Evolutionary conservation across 1,139 yeast species (phyloP).

Genomic region (Taiozyma sp.): DNA sequence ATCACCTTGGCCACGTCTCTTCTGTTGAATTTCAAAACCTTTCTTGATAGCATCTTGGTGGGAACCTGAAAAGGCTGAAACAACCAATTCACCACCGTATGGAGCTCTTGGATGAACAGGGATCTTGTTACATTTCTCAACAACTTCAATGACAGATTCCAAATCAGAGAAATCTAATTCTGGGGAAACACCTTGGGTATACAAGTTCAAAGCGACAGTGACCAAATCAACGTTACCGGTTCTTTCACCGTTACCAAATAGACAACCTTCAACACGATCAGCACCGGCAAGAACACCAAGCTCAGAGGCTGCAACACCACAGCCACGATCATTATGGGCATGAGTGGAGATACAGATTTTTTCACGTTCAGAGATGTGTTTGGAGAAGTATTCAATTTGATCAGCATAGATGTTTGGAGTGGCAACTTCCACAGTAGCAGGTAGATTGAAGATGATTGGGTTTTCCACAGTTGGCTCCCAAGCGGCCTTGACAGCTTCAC

Average conservation of each 20-base stretch:
- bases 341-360: constrained; percentile 86
- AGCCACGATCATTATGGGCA: constrained; percentile 95
- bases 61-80: constrained; percentile 93
- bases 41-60: constrained; percentile 98
- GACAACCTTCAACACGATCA: constrained; percentile 95
- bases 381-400: constrained; percentile 86
- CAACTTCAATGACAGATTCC: constrained; percentile 73
- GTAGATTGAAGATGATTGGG: constrained; percentile 92
- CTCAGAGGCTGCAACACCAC: constrained; percentile 98
- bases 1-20: constrained; percentile 39
- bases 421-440: constrained; percentile 97
- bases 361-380: constrained; percentile 75
- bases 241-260: constrained; percentile 97
- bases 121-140: constrained; percentile 91
- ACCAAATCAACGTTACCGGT: constrained; percentile 97
- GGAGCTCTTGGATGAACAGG: constrained; percentile 94
- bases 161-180: constrained; percentile 83
- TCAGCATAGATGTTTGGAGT: constrained; percentile 95
- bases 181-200: constrained; percentile 91
- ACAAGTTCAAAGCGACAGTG: constrained; percentile 85
- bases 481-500: constrained; percentile 92
- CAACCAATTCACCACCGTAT: constrained; percentile 94
- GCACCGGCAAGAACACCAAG: constrained; percentile 94
- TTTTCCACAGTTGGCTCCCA: constrained; percentile 84
- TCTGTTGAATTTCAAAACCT: constrained; percentile 68